Conservation (phyloP, 1,284 basidiomycete genomes). For the Austropuccinia psidii region DNA sequence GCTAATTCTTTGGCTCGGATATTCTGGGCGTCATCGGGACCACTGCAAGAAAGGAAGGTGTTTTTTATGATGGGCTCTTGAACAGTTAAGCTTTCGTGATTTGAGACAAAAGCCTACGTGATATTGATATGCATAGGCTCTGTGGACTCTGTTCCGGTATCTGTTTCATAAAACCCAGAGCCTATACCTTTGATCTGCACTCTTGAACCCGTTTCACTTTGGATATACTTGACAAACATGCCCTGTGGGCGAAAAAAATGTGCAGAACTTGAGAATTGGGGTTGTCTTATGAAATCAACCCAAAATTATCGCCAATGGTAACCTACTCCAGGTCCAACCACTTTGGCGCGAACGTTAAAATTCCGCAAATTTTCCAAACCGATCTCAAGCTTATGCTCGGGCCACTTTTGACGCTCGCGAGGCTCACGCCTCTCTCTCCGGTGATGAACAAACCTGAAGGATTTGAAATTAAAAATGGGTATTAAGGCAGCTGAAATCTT, state of each 20-base stretch:
- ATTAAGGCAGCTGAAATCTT: neutral
- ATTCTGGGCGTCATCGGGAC: conserved; percentile 79
- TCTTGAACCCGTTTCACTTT: conserved; percentile 86
- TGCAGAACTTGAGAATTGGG: neutral
- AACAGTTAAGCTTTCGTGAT: neutral
- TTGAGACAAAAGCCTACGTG: conserved; percentile 54
- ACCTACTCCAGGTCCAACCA: conserved; percentile 81
- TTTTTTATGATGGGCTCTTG: too few species aligned
- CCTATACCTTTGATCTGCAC: conserved; percentile 98
- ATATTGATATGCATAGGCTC: conserved; percentile 94
- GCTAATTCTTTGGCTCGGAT: conserved; percentile 77
- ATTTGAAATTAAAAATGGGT: neutral
- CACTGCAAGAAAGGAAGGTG: conserved; percentile 53
- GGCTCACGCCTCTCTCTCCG: conserved; percentile 36
- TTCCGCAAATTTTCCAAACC: conserved; percentile 82
- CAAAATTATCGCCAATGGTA: too few species aligned
- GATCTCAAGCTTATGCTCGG: conserved; percentile 83
- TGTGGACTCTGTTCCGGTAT: conserved; percentile 79
- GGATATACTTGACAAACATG: conserved; percentile 97
- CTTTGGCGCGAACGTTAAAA: conserved; percentile 95
- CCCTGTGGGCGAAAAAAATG: conserved; percentile 54
- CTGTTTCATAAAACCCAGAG: conserved; percentile 89
- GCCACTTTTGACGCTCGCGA: conserved; percentile 69
- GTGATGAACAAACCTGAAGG: conserved; percentile 2
- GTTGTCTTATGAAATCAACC: neutral